Evolutionary conservation across 2,329 filamentous ascomycete genomes (phyloP).

Genomic region (Diaporthe sp.): DNA sequence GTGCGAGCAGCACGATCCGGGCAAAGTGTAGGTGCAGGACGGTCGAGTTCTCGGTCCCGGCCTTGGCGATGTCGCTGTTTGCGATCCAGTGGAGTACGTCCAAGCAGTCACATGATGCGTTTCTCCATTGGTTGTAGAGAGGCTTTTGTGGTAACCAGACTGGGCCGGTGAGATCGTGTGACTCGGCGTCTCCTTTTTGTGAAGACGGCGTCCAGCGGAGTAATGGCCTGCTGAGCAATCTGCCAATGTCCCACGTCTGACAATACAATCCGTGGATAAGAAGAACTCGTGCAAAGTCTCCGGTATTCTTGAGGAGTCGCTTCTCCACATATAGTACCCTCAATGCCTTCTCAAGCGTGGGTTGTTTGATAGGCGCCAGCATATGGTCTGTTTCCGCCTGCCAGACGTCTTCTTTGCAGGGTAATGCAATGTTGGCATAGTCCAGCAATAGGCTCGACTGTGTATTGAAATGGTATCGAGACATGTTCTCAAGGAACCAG

Average conservation of each 20-base stretch:
- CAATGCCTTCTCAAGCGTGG: constrained; percentile 30
- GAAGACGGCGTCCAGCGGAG: constrained; percentile 37
- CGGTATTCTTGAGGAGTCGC: constrained; percentile 20
- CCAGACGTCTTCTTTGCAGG: constrained; percentile 34
- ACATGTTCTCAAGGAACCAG: constrained; percentile 35
- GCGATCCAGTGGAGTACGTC: constrained; percentile 72
- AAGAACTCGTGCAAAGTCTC: constrained; percentile 32
- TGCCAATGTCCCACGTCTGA: constrained; percentile 35
- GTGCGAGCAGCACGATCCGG: constrained; percentile 64
- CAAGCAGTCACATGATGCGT: constrained; percentile 60
- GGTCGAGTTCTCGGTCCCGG: constrained; percentile 67
- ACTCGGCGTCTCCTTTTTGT: constrained; percentile 33
- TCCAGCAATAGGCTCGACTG: constrained; percentile 9
- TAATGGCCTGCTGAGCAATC: constrained; percentile 13
- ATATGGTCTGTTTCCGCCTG: neutral
- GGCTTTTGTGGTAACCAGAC: constrained; percentile 31
- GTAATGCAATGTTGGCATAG: constrained; percentile 26
- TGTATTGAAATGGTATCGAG: constrained; percentile 28
- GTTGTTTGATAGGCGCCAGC: neutral
- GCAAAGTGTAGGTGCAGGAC: constrained; percentile 69
- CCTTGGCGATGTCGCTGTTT: constrained; percentile 63
- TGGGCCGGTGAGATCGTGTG: constrained; percentile 14
- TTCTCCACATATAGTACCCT: constrained; percentile 35
- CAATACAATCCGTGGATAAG: constrained; percentile 31
- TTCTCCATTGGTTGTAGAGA: constrained; percentile 53